Percentiles rank a stretch among this genome's conserved stretches.
Conservation (phyloP, 345 rosid species). For the Iberis pinnata region DNA sequence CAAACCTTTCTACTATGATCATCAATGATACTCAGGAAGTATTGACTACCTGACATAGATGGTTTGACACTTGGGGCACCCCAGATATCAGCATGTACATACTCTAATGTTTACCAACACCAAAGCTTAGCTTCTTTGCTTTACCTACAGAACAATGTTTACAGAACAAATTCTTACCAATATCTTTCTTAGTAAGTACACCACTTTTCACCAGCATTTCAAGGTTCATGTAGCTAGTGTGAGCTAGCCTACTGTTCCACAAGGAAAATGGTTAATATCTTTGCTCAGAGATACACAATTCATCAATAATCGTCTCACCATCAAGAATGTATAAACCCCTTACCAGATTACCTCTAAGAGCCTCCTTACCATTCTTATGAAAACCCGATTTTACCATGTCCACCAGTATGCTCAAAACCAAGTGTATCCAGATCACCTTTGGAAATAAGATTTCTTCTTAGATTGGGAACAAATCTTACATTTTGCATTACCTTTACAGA, state of each 20-base stretch:
- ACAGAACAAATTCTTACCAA: neutral
- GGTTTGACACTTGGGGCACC: neutral
- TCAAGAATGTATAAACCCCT: neutral
- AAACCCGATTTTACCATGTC: neutral
- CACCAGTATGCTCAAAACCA: neutral
- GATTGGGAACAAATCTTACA: neutral
- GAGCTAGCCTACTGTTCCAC: neutral
- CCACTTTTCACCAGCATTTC: neutral
- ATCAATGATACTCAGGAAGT: neutral
- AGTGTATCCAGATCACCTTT: neutral
- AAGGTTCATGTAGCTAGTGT: neutral
- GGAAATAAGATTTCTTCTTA: neutral
- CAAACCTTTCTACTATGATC: neutral
- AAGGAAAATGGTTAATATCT: too few relatives aligned
- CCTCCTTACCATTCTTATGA: neutral
- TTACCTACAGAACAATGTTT: neutral
- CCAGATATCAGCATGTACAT: neutral
- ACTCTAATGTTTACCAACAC: neutral
- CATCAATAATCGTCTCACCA: neutral
- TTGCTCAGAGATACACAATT: too few relatives aligned
- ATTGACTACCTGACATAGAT: neutral
- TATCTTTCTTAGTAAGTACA: neutral
- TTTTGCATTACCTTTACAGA: neutral
- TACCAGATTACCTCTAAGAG: neutral
- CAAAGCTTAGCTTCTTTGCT: neutral